Percentiles rank a stretch among this genome's conserved stretches.
These are phyloP conservation scores for Penicillium sumatraense DNA, from an alignment of 2,329 filamentous ascomycete genomes.

Conservation along the genomic window DNA sequence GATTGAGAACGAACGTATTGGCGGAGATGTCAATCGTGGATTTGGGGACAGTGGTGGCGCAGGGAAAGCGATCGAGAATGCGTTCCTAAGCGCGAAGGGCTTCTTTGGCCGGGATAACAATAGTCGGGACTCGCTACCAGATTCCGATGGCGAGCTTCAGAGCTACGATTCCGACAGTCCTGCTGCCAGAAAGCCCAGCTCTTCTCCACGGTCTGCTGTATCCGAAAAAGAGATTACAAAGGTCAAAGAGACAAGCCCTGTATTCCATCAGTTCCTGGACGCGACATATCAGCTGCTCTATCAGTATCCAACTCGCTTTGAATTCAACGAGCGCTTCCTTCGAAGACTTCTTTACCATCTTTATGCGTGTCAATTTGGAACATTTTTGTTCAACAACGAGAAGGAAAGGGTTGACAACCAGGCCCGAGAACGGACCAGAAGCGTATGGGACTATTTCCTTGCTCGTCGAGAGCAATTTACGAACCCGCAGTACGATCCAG, in stretches of 20 bases:
- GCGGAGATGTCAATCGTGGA: slow-evolving; percentile 54
- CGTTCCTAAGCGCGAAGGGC: slow-evolving; percentile 79
- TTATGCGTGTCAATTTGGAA: slow-evolving; percentile 95
- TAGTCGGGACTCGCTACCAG: slow-evolving; percentile 66
- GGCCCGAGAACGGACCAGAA: slow-evolving; percentile 73
- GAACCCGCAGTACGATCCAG: slow-evolving; percentile 77
- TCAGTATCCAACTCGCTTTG: slow-evolving; percentile 86
- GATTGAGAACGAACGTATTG: slow-evolving; percentile 77
- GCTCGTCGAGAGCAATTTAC: slow-evolving; percentile 78
- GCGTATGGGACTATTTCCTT: slow-evolving; percentile 96
- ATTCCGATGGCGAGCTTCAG: slow-evolving; percentile 62
- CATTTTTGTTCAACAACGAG: slow-evolving; percentile 94
- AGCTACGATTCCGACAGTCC: slow-evolving; percentile 53
- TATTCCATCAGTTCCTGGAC: slow-evolving; percentile 97
- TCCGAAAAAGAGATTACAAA: slow-evolving; percentile 70
- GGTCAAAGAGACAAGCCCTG: slow-evolving; percentile 89
- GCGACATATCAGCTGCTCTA: slow-evolving; percentile 87
- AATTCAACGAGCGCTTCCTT: slow-evolving; percentile 94
- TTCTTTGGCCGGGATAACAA: slow-evolving; percentile 83
- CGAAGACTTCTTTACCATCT: slow-evolving; percentile 88
- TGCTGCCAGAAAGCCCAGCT: slow-evolving; percentile 41
- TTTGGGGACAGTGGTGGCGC: slow-evolving; percentile 51
- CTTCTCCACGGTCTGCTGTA: slow-evolving; percentile 36
- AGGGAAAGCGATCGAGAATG: slow-evolving; percentile 81
- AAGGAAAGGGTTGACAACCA: slow-evolving; percentile 77